Evolutionary conservation across 768 basidiomycete species (phyloP), one percentile per base, ranked within the genome.

Genomic region (Coprinopsis marcescibilis): DNA sequence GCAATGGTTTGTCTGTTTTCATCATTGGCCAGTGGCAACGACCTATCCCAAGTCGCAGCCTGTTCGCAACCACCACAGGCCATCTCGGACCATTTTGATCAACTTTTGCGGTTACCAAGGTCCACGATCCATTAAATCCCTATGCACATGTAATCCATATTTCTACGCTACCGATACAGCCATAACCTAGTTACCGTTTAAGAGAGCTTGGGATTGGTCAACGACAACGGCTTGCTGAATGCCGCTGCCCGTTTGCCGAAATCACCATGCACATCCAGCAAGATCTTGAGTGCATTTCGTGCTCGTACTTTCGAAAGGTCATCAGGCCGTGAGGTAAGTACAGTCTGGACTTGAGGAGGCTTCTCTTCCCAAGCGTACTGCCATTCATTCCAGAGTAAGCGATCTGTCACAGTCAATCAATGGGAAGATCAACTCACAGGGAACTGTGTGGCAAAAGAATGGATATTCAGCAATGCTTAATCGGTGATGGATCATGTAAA

Each of bases 201-300:
- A 48, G 65, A 65, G 50, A 68, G 62, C 53, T 61, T 69, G 43
- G 70, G 70, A 49, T 68, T 65, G 29, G 67, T 60, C 52, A 75
- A 46, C 14, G 69, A 68, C 50, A 73, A 54, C 29, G 69, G 67
- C 38, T 61, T 57, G 49, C 64, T 67, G 33, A 67, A 65, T 39
- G 63, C 64, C 21, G 71, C 69, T 13, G 75, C 77, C 35, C 78
- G 74, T 41, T 80, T 72, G 20, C 85, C 85, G 68, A 91, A 87
- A 62, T 92, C 88, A n/a, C 88, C 87, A 65, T 90, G 89, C 30
- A 89, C 85, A 57, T 92, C 91, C 60, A 93, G 68, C 52, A 93
- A 65, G 50, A 92, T 91, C 65, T 93, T 92, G 58, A 99, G 77
- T 12, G 93, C 95, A 71, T 97, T 97, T 48, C 95, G 77, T 15